These are phyloP conservation scores for Curvularia lunata DNA, from an alignment of 2,329 filamentous ascomycete genomes.

Conservation along the genomic window DNA sequence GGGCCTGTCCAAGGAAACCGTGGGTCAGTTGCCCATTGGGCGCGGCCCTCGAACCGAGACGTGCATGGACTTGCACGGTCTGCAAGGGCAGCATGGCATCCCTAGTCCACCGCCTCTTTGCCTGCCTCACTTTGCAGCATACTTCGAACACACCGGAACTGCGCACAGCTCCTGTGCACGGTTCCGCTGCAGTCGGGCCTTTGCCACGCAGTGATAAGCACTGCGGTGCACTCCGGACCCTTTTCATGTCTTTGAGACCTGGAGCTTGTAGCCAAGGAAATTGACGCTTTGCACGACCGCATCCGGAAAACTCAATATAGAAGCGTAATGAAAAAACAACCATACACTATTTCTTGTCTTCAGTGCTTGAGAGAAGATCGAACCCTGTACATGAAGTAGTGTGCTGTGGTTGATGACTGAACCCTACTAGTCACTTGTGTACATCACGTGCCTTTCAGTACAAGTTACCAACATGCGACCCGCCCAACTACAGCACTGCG, in stretches of 20 bases:
- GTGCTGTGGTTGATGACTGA: background rate
- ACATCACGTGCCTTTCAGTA: background rate
- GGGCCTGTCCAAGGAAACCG: background rate
- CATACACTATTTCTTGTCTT: background rate
- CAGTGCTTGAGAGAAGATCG: background rate
- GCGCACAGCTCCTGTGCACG: background rate
- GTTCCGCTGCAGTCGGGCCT: slow-evolving; percentile 1
- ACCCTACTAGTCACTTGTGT: background rate
- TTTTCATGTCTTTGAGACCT: background rate
- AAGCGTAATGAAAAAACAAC: background rate
- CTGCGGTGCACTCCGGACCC: background rate
- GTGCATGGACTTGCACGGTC: slow-evolving; percentile 4
- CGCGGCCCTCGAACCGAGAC: background rate
- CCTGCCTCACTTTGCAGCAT: slow-evolving; percentile 3
- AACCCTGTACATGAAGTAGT: background rate
- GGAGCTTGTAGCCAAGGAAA: background rate
- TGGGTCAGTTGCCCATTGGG: background rate
- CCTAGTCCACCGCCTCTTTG: slow-evolving; percentile 1
- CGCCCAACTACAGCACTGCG: no score
- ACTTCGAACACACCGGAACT: background rate
- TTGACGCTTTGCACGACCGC: background rate
- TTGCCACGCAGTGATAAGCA: background rate
- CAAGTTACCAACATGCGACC: no score
- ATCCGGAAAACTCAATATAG: background rate
- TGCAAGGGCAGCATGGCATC: slow-evolving; percentile 5